Evolutionary conservation across 176 grass and related monocot genomes (phyloP).

Genomic region (Hordeum vulgare): MorexV3_pseudomolecules_assembly NC_058523.1:37703671-37704170

Average conservation of each 20-base stretch:
- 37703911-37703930: constrained; percentile 16
- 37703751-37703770: neutral
- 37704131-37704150: constrained; percentile 9
- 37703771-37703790: constrained; percentile 6
- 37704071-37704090: neutral
- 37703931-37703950: neutral
- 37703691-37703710: neutral
- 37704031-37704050: constrained; percentile 16
- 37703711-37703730: neutral
- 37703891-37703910: neutral
- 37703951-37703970: neutral
- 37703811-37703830: neutral
- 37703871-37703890: neutral
- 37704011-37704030: neutral
- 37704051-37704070: constrained; percentile 3
- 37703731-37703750: neutral
- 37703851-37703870: neutral
- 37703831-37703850: constrained; percentile 11
- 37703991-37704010: constrained; percentile 9
- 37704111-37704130: neutral
- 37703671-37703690: neutral
- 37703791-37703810: neutral
- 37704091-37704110: constrained; percentile 10
- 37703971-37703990: neutral
- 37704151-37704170: neutral